Evolutionary conservation across 495 filamentous ascomycete species (phyloP), one percentile per base, ranked within the genome.

Genomic region (Choiromyces venosus): DNA sequence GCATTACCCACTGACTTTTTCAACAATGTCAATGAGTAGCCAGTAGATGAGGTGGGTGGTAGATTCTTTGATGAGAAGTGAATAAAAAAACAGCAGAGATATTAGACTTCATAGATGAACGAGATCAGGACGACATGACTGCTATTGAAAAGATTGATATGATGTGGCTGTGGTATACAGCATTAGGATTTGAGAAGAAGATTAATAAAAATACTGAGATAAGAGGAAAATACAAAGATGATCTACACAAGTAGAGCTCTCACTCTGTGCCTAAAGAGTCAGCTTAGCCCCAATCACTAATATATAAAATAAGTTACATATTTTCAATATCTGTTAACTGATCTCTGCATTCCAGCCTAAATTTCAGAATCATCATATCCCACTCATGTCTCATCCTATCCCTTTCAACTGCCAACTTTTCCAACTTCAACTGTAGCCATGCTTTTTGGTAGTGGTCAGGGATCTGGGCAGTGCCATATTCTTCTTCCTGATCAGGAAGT

Each of bases 1-100:
- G 85, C 89, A 42, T 80, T 90, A 16, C 93, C 93, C 1, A 89
- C 89, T 1, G 85, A 85, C 46, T n/a, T n/a, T n/a, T 87, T 87
- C 52, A 84, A 84, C 46, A 88, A 90, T 77, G 88, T 89, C 21
- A 84, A 86, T 37, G 87, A 86, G 69, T 85, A 86, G 72, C 78
- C 83, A 21, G 87, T 87, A 40, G 93, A 96, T 78, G 94, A 97
- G 79, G 92, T 95, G 70, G 94, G 94, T 73, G 94, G 94, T 0
- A 88, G 95, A 66, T 99, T 99, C 85, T 98, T 96, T 79, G 95
- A 94, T 65, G 93, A 71, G 95, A 95, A 64, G 90, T 97, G 75
- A 92, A 91, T 37, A 87, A 88, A 39, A 86, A 91, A 71, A 93
- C 95, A 71, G 89, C 88, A 4, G 88, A 94, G 72, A 92, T 93